Conservation (phyloP, 148 eudicot genomes). For the Dianthus caryophyllus region DNA sequence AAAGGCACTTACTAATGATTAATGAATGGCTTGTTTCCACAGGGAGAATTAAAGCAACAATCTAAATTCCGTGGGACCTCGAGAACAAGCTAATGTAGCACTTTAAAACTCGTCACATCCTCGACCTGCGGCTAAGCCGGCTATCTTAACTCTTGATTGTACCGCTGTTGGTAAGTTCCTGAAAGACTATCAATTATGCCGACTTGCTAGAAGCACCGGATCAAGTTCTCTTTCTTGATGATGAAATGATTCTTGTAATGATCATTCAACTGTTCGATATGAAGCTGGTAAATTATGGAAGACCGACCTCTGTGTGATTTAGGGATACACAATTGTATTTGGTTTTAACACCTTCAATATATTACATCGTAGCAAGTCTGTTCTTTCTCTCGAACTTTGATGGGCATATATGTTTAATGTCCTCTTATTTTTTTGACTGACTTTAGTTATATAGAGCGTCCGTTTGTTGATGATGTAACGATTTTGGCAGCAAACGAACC, state of each 20-base stretch:
- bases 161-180: conserved; percentile 56
- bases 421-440: conserved; percentile 48
- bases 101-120: conserved; percentile 61
- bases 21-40: conserved; percentile 30
- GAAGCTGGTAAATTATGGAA: conserved; percentile 47
- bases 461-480: too few relatives aligned
- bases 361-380: too few relatives aligned
- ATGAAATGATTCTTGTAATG: conserved; percentile 56
- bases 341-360: too few relatives aligned
- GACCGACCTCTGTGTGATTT: conserved; percentile 36
- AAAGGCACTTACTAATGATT: too few relatives aligned
- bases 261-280: conserved; percentile 60
- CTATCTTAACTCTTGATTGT: conserved; percentile 61
- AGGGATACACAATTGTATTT: conserved; percentile 48
- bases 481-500: too few relatives aligned
- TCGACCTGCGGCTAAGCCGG: too few relatives aligned
- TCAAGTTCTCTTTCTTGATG: conserved; percentile 43
- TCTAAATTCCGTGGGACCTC: conserved; percentile 81
- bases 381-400: too few relatives aligned
- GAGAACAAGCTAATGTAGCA: conserved; percentile 62
- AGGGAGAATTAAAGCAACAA: conserved; percentile 81
- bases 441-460: too few relatives aligned
- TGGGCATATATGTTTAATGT: too few relatives aligned
- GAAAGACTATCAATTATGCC: conserved; percentile 35
- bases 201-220: conserved; percentile 52